Conservation (phyloP, 1,284 basidiomycete genomes). For the Naganishia sp. region DNA sequence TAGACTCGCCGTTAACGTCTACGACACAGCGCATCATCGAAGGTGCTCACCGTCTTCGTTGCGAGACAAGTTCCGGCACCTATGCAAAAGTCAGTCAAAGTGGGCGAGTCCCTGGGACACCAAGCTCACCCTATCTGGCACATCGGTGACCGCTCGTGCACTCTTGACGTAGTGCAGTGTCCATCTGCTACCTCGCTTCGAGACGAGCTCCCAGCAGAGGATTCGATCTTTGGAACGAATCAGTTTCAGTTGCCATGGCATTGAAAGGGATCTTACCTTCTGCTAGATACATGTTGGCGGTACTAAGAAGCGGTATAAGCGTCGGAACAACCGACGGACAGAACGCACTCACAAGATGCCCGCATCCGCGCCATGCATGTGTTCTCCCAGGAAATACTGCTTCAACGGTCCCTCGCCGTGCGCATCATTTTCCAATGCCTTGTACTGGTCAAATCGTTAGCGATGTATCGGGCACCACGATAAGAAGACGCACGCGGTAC, state of each 20-base stretch:
- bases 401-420: slow-evolving; percentile 82
- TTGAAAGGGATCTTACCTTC: slow-evolving; percentile 63
- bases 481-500: slow-evolving; percentile 59
- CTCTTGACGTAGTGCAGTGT: slow-evolving; percentile 91
- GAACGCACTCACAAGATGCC: slow-evolving; percentile 34
- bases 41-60: slow-evolving; percentile 66
- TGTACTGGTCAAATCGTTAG: slow-evolving; percentile 58
- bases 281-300: slow-evolving; percentile 93
- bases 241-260: slow-evolving; percentile 24
- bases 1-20: slow-evolving; percentile 4
- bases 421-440: slow-evolving; percentile 82
- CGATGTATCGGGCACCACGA: neutral
- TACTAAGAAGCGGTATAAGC: slow-evolving; percentile 48
- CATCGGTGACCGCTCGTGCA: slow-evolving; percentile 87
- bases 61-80: slow-evolving; percentile 86
- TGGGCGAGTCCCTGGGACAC: neutral
- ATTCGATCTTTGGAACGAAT: slow-evolving; percentile 57
- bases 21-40: neutral
- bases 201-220: slow-evolving; percentile 90
- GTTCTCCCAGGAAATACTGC: slow-evolving; percentile 94
- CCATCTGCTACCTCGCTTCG: slow-evolving; percentile 82
- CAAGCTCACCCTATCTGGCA: slow-evolving; percentile 70
- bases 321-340: neutral
- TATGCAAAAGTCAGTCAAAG: slow-evolving; percentile 38
- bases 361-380: slow-evolving; percentile 76